Percentiles rank a stretch among this genome's conserved stretches.
Conservation (phyloP, 2,329 filamentous ascomycete genomes). For the Lomentospora prolificans region DNA sequence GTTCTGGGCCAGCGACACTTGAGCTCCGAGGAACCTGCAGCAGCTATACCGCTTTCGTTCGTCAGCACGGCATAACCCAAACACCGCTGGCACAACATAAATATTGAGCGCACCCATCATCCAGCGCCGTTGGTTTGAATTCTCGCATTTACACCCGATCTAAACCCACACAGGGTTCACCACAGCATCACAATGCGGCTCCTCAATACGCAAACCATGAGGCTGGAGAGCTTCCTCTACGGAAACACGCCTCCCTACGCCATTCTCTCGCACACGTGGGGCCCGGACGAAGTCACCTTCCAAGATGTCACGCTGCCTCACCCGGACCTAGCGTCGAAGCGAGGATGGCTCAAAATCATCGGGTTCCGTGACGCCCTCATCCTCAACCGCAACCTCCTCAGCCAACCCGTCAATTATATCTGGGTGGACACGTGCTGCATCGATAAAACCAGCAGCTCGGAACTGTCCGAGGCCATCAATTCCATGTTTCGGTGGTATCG, state of each 20-base stretch:
- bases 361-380: slow-evolving; percentile 6
- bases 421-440: slow-evolving; percentile 25
- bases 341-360: slow-evolving; percentile 10
- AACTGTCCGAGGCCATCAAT: slow-evolving; percentile 15
- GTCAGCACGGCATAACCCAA: no score
- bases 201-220: slow-evolving; percentile 9
- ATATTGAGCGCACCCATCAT: neutral
- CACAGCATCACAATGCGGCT: slow-evolving; percentile 13
- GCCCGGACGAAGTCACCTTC: slow-evolving; percentile 16
- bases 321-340: neutral
- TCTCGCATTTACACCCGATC: no score
- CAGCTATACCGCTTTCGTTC: no score
- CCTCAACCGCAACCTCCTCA: neutral
- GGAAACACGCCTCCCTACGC: slow-evolving; percentile 16
- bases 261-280: slow-evolving; percentile 22
- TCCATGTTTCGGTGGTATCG: slow-evolving; percentile 25
- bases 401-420: slow-evolving; percentile 15
- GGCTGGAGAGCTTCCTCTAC: slow-evolving; percentile 8
- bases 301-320: slow-evolving; percentile 15
- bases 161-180: no score
- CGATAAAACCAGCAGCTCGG: slow-evolving; percentile 21
- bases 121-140: no score
- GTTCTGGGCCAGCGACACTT: no score
- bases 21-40: no score
- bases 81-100: no score